These are phyloP conservation scores for Sophora flavescens DNA, from an alignment of 306 rosid species.

Conservation along the genomic window DNA sequence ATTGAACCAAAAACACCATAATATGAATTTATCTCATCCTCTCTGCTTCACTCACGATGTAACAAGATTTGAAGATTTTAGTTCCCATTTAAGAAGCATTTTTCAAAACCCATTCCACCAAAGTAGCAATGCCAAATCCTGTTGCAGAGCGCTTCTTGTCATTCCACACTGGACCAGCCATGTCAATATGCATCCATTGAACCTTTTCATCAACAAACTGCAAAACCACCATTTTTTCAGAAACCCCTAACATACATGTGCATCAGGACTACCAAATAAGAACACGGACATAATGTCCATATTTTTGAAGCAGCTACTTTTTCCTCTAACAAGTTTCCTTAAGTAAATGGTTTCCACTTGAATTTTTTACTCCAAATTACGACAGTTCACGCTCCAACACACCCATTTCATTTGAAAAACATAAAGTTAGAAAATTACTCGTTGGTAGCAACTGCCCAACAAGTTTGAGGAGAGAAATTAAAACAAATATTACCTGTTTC, in stretches of 20 bases:
- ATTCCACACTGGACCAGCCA: constrained; percentile 91
- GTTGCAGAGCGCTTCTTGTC: constrained; percentile 84
- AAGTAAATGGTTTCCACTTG: not conserved
- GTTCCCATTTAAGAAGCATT: constrained; percentile 60
- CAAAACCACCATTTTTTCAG: constrained; percentile 46
- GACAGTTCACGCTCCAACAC: not conserved
- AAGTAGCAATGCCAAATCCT: constrained; percentile 86
- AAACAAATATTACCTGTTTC: constrained; percentile 68
- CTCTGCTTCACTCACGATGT: not conserved
- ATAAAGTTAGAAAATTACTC: not conserved
- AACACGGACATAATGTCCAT: not conserved
- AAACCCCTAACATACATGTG: constrained; percentile 6
- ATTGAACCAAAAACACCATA: constrained; percentile 41
- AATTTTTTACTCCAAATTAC: not conserved
- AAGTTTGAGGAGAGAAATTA: constrained; percentile 1
- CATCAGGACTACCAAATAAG: not conserved
- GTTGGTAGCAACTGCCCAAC: not conserved
- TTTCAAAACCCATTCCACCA: constrained; percentile 96
- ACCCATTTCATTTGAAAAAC: not conserved
- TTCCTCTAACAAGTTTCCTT: not conserved
- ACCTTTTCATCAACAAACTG: constrained; percentile 98
- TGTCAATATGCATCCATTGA: constrained; percentile 95
- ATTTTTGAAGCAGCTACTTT: not conserved
- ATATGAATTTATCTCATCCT: constrained; percentile 31
- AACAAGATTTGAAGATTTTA: constrained; percentile 22